These are phyloP conservation scores for Beauveria scarabaeidicola DNA, from an alignment of 2,329 filamentous ascomycete species.

Conservation along the genomic window DNA sequence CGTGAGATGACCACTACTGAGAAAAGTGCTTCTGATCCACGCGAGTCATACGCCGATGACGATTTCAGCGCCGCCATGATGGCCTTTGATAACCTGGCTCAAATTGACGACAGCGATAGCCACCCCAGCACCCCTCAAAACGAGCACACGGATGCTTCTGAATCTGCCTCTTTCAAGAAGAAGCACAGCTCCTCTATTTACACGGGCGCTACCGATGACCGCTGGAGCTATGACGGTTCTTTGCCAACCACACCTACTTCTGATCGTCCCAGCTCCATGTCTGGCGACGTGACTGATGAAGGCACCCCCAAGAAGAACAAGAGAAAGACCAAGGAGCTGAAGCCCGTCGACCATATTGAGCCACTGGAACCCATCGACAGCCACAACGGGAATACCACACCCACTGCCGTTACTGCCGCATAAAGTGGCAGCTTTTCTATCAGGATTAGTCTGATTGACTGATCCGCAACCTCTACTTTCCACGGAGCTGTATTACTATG, in stretches of 20 bases:
- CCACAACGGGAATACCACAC: slow-evolving; percentile 7
- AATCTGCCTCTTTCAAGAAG: slow-evolving; percentile 19
- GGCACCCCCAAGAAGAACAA: slow-evolving; percentile 25
- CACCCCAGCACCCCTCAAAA: slow-evolving; percentile 14
- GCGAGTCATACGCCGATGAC: neutral
- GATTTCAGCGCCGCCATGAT: neutral
- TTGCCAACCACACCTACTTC: slow-evolving; percentile 31
- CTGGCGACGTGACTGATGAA: slow-evolving; percentile 24
- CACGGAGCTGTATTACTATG: slow-evolving; percentile 2
- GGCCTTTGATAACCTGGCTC: slow-evolving; percentile 5
- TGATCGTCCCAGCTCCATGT: slow-evolving; percentile 26
- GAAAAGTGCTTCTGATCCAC: neutral
- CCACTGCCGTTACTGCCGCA: slow-evolving; percentile 3
- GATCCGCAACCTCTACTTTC: neutral
- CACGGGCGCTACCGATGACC: slow-evolving; percentile 29
- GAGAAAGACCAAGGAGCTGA: slow-evolving; percentile 14
- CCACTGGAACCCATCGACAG: neutral
- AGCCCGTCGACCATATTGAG: neutral
- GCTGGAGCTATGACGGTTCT: slow-evolving; percentile 29
- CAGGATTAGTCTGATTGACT: neutral
- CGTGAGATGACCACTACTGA: neutral
- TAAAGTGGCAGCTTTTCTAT: neutral
- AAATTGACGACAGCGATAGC: slow-evolving; percentile 10
- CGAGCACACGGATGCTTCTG: slow-evolving; percentile 21
- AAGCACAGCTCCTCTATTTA: slow-evolving; percentile 31